phyloP scores from a whole-genome alignment of 805 yeast genomes.

The Candida patagonica region DNA sequence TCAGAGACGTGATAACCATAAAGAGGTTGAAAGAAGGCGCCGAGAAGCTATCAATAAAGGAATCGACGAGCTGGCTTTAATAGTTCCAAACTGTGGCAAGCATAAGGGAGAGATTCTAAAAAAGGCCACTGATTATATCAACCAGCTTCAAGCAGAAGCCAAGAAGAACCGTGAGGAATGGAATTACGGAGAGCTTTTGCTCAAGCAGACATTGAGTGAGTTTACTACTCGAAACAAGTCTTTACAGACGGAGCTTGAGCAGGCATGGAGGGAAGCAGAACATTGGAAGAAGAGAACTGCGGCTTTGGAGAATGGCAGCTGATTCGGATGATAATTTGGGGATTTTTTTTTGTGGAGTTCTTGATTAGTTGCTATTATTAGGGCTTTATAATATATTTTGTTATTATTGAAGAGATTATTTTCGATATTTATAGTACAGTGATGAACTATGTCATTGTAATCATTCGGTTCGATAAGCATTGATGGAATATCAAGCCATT shows the following conservation, averaged over 20 bases:
- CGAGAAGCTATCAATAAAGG: slow-evolving; percentile 83
- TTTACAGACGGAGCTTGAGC: slow-evolving; percentile 77
- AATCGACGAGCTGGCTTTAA: slow-evolving; percentile 66
- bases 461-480: no score
- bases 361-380: no score
- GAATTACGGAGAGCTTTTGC: slow-evolving; percentile 84
- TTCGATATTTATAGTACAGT: no score
- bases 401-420: no score
- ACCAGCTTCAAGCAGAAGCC: slow-evolving; percentile 83
- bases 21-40: slow-evolving; percentile 90
- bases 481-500: no score
- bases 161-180: slow-evolving; percentile 85
- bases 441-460: no score
- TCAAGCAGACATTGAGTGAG: slow-evolving; percentile 86
- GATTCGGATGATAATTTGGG: no score
- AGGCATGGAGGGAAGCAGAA: slow-evolving; percentile 88
- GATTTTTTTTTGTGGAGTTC: no score
- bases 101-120: slow-evolving; percentile 86
- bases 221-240: slow-evolving; percentile 78
- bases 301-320: not conserved
- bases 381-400: no score
- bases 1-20: slow-evolving; percentile 81
- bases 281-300: slow-evolving; percentile 44
- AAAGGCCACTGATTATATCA: slow-evolving; percentile 84
- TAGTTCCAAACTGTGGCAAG: slow-evolving; percentile 75